These are phyloP conservation scores for Alternaria triticina DNA, from an alignment of 2,329 filamentous ascomycete genomes.

Conservation along the genomic window DNA sequence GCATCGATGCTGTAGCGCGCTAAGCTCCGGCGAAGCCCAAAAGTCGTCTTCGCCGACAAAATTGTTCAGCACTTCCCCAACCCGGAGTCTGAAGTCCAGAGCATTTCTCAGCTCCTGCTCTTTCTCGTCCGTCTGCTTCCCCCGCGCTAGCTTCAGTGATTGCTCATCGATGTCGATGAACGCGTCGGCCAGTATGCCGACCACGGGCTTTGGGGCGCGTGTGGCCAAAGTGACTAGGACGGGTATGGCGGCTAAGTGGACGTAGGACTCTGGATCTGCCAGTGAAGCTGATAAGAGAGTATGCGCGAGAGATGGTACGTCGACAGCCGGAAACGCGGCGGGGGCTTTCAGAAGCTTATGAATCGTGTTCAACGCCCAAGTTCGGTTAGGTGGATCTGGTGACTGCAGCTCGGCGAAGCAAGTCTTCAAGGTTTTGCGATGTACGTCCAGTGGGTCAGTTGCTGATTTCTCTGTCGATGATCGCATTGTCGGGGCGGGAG, in stretches of 20 bases:
- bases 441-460: constrained; percentile 57
- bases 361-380: constrained; percentile 43
- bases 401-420: constrained; percentile 40
- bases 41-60: constrained; percentile 27
- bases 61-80: constrained; percentile 62
- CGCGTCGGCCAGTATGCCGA: constrained; percentile 68
- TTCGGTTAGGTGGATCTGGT: constrained; percentile 45
- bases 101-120: constrained; percentile 37
- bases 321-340: constrained; percentile 63
- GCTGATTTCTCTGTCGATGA: neutral
- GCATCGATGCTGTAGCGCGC: constrained; percentile 6
- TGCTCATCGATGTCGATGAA: constrained; percentile 69
- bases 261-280: constrained; percentile 72
- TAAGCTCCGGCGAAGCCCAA: constrained; percentile 14
- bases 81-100: constrained; percentile 69
- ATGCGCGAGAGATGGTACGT: constrained; percentile 69
- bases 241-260: constrained; percentile 72
- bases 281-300: constrained; percentile 70
- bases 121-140: constrained; percentile 24
- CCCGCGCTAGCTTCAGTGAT: constrained; percentile 27
- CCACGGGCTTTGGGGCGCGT: constrained; percentile 67
- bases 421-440: constrained; percentile 30
- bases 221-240: constrained; percentile 67
- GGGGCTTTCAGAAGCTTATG: constrained; percentile 58
- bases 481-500: constrained; percentile 56